Evolutionary conservation across 2,329 filamentous ascomycete genomes (phyloP), one percentile per base, ranked within the genome.

Genomic region (Monilinia polystroma): DNA sequence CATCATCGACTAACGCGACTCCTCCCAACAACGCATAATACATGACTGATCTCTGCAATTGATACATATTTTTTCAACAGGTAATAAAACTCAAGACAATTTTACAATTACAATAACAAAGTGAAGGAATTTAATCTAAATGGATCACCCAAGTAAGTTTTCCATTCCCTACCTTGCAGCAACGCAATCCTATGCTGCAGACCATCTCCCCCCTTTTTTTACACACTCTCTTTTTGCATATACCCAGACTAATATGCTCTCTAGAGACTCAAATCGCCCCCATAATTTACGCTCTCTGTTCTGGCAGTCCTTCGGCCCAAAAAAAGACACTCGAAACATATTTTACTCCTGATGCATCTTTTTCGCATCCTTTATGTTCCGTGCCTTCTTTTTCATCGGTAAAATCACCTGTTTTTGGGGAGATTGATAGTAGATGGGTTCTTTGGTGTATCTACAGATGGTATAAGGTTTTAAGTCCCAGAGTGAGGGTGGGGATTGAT

Each of bases 401-500:
- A 41, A 67, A 75, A 2, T 60, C 84, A 1, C 83, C 81, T 1
- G 72, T 82, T 2, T 70, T 80, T 0, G 77, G 78, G 10, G 68
- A 74, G 16, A 66, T 85, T 32, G 85, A 88, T 70, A 93, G 90
- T 12, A 83, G 91, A 54, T 86, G 83, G 78, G 75, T 91, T 7
- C 82, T 96, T 23, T 79, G 84, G 58, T 82, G 83, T 72, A 88
- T 96, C 66, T 96, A 92, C 75, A 85, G 87, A 52, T 93, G 90
- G 90, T 94, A 96, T 78, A 91, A 92, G 74, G 90, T 94, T 70
- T 81, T 96, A 75, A 92, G 88, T 69, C 93, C 93, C 0, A 80
- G 82, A 23, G 90, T 95, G 70, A 82, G 88, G 54, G 79, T 94
- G 16, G 79, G 83, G 1, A 81, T 97, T 23, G 84, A 92, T 69